Evolutionary conservation across 192 early-diverging fungal species (phyloP).

Genomic region (Gamsiella multidivaricata): DNA sequence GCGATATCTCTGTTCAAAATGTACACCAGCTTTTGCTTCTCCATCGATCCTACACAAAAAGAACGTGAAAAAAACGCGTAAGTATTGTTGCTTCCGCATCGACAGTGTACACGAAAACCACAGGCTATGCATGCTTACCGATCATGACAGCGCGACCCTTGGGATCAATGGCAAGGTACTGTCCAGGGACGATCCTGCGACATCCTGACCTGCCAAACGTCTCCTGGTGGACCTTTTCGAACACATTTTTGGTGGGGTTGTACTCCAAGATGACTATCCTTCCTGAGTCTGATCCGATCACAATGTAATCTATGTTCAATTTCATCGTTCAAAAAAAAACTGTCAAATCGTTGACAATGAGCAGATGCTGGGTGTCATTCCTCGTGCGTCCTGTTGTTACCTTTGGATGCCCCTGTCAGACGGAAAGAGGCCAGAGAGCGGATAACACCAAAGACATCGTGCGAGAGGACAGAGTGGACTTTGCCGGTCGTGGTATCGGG

Average conservation of each 20-base stretch:
- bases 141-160: constrained; percentile 97
- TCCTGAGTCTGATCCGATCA: constrained; percentile 92
- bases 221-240: constrained; percentile 89
- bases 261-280: constrained; percentile 92
- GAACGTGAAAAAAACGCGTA: not conserved
- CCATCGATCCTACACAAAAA: constrained; percentile 74
- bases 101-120: not conserved
- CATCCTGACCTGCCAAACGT: constrained; percentile 94
- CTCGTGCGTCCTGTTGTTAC: constrained; percentile 49
- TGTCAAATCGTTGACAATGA: not conserved
- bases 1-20: constrained; percentile 94
- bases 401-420: constrained; percentile 88
- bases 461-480: constrained; percentile 73
- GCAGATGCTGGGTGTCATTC: not conserved
- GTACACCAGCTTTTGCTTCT: constrained; percentile 96
- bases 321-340: not conserved
- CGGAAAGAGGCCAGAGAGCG: constrained; percentile 87
- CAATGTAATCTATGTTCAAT: constrained; percentile 80
- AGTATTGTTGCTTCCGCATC: too few species aligned
- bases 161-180: constrained; percentile 96
- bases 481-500: constrained; percentile 86
- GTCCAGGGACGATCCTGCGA: constrained; percentile 90
- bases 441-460: constrained; percentile 88
- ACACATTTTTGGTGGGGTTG: constrained; percentile 74
- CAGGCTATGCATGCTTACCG: constrained; percentile 33